phyloP scores from a whole-genome alignment of 2,329 filamentous ascomycete species.

The Teratosphaeria destructans region DNA sequence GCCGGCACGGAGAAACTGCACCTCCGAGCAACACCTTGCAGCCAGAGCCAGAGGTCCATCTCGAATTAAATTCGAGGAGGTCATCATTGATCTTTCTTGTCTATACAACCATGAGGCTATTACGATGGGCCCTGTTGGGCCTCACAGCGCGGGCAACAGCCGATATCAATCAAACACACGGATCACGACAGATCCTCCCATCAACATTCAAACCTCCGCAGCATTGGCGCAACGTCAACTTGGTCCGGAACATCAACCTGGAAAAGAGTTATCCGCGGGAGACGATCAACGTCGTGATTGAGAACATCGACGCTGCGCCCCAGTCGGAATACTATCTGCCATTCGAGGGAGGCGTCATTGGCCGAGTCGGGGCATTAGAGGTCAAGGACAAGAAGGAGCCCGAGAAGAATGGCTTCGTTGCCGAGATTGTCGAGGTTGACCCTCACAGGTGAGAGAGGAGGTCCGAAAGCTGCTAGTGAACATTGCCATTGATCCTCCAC shows the following conservation, averaged over 20 bases:
- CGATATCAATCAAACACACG: conserved; percentile 48
- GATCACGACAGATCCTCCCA: conserved; percentile 40
- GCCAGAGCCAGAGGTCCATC: not conserved
- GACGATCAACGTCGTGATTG: conserved; percentile 83
- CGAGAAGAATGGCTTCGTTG: conserved; percentile 53
- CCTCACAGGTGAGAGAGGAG: conserved; percentile 36
- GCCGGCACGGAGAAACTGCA: not conserved
- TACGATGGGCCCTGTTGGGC: conserved; percentile 28
- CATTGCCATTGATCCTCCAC: conserved; percentile 4
- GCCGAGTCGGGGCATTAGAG: conserved; percentile 73
- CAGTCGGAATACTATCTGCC: conserved; percentile 88
- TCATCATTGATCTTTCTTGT: not conserved
- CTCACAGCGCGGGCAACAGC: conserved; percentile 47
- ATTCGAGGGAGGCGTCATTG: conserved; percentile 66
- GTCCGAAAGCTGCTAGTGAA: not conserved
- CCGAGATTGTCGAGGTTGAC: conserved; percentile 54
- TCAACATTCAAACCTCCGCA: conserved; percentile 67
- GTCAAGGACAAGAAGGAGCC: conserved; percentile 84
- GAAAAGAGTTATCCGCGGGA: conserved; percentile 90
- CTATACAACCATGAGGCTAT: conserved; percentile 18
- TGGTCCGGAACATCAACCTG: conserved; percentile 80
- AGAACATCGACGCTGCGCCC: conserved; percentile 69
- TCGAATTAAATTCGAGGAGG: not conserved
- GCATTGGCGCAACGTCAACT: conserved; percentile 86
- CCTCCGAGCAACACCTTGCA: not conserved